A percentile compares a stretch with the other conserved stretches of the same genome.
These are phyloP conservation scores for Annulohypoxylon maeteangense DNA, from an alignment of 495 filamentous ascomycete species.

Conservation along the genomic window DNA sequence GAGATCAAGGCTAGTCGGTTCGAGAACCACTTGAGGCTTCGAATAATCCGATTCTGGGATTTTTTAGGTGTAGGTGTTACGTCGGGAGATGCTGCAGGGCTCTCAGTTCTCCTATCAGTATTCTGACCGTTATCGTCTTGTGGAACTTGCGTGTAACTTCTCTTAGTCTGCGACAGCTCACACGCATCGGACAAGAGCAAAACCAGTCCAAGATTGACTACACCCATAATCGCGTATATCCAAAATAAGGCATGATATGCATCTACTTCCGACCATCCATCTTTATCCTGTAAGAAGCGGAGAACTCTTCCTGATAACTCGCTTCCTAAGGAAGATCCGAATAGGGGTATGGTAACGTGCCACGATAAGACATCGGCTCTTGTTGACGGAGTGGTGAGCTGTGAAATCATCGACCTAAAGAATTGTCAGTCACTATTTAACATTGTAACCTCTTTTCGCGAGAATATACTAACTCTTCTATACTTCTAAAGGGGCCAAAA, in stretches of 20 bases:
- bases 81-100: constrained; percentile 26
- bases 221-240: constrained; percentile 72
- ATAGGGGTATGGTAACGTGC: constrained; percentile 70
- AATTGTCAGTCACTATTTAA: constrained; percentile 13
- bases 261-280: constrained; percentile 64
- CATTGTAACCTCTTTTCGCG: neutral
- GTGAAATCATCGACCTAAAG: constrained; percentile 71
- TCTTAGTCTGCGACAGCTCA: constrained; percentile 60
- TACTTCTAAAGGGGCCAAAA: constrained; percentile 82
- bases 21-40: constrained; percentile 45
- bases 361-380: constrained; percentile 83
- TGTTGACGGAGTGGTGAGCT: constrained; percentile 69
- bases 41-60: constrained; percentile 34
- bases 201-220: constrained; percentile 71
- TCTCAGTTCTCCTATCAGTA: constrained; percentile 11
- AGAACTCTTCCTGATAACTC: constrained; percentile 74
- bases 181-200: constrained; percentile 67
- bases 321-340: constrained; percentile 74
- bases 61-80: constrained; percentile 16
- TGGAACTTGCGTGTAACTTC: constrained; percentile 58
- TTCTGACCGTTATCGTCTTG: constrained; percentile 42
- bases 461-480: constrained; percentile 69
- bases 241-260: constrained; percentile 78
- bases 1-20: constrained; percentile 64
- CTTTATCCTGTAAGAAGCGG: constrained; percentile 57